Conservation (phyloP, 768 basidiomycete species). For the Rhodotorula graminis region DNA sequence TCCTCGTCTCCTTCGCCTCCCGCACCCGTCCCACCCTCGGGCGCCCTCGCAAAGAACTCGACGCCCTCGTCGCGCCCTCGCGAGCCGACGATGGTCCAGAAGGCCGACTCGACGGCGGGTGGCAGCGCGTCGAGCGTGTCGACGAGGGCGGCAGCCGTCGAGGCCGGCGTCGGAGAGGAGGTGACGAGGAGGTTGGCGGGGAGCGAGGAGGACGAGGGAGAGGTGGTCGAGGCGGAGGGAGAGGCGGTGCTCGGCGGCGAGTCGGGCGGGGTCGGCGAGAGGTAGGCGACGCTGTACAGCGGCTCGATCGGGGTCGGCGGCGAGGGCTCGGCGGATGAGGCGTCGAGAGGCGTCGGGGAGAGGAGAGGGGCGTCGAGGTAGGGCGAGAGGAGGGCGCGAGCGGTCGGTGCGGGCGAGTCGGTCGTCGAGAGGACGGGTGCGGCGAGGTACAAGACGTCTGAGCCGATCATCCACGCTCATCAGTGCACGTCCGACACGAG, state of each 20-base stretch:
- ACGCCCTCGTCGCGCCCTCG: constrained; percentile 32
- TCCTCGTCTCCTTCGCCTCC: neutral
- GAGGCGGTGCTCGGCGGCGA: neutral
- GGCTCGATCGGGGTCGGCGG: neutral
- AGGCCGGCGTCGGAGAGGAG: neutral
- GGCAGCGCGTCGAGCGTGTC: constrained; percentile 20
- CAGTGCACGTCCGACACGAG: too few relatives aligned
- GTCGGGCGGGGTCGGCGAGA: neutral
- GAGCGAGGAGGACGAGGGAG: neutral
- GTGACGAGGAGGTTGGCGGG: constrained; percentile 28
- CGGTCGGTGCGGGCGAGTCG: neutral
- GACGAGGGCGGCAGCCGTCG: neutral
- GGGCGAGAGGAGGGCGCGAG: constrained; percentile 8
- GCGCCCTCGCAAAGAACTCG: constrained; percentile 26
- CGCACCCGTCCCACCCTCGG: neutral
- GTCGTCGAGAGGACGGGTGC: constrained; percentile 56
- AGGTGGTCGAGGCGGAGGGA: neutral
- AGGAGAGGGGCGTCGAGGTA: constrained; percentile 31
- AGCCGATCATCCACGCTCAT: too few relatives aligned
- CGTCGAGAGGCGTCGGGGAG: neutral
- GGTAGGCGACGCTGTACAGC: constrained; percentile 17
- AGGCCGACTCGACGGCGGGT: neutral
- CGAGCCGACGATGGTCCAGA: constrained; percentile 35
- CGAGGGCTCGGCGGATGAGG: neutral
- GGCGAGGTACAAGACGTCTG: constrained; percentile 49